phyloP scores from a whole-genome alignment of 2,329 filamentous ascomycete species.

The Hawksworthiomyces lignivorus region DNA sequence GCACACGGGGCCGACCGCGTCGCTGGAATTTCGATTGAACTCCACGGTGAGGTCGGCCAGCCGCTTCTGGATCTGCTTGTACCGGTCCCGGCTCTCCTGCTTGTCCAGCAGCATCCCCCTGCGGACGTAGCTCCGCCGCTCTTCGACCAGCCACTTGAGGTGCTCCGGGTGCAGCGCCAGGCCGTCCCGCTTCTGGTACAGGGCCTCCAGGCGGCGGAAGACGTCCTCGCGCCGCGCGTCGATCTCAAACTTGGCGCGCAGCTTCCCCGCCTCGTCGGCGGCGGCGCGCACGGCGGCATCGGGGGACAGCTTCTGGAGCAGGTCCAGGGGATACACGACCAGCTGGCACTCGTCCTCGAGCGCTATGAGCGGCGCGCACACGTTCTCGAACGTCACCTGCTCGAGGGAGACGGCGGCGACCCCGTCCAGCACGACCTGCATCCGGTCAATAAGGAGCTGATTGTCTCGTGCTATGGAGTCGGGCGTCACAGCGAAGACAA shows the following conservation, averaged over 20 bases:
- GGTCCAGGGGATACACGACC: background rate
- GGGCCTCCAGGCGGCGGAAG: no score
- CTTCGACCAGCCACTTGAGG: background rate
- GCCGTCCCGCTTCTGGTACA: no score
- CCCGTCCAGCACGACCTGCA: background rate
- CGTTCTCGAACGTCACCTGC: background rate
- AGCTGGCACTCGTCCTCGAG: background rate
- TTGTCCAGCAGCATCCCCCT: background rate
- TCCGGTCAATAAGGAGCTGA: background rate
- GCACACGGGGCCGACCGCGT: background rate
- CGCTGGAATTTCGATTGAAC: background rate
- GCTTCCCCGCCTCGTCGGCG: background rate
- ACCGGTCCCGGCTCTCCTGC: no score
- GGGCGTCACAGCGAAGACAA: no score
- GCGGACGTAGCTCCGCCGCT: background rate
- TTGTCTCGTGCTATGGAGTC: background rate
- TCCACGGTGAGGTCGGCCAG: background rate
- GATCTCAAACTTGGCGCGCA: background rate
- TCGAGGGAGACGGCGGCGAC: background rate
- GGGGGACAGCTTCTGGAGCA: background rate
- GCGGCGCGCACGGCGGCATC: no score
- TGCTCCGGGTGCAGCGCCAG: background rate
- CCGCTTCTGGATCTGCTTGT: no score
- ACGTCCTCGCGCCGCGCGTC: no score
- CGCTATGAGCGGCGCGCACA: background rate